A percentile compares a stretch with the other conserved stretches of the same genome.
These are phyloP conservation scores for Croton setiger DNA, from an alignment of 441 rosid species.

Conservation along the genomic window DNA sequence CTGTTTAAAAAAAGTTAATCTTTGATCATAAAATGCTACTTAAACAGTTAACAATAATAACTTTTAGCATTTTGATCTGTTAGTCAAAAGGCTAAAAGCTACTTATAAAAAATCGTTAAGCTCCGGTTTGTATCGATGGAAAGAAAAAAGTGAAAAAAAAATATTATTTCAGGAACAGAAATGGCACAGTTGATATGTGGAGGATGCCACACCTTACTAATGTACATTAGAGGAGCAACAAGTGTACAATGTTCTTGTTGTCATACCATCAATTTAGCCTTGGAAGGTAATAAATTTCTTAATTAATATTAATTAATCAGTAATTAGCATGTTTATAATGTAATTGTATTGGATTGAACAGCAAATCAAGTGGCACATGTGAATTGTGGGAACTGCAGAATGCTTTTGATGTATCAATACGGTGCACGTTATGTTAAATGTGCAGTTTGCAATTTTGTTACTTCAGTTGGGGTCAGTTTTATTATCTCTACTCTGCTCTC, in stretches of 20 bases:
- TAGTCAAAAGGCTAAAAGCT: too few species aligned
- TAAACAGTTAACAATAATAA: too few species aligned
- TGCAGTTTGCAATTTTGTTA: conserved; percentile 88
- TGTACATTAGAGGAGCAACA: conserved; percentile 98
- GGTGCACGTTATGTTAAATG: conserved; percentile 97
- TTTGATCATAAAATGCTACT: too few species aligned
- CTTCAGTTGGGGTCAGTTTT: conserved; percentile 74
- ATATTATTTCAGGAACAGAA: conserved; percentile 65
- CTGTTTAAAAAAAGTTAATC: too few species aligned
- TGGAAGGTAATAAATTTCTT: conserved; percentile 78
- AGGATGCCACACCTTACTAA: conserved; percentile 93
- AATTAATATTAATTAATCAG: too few species aligned
- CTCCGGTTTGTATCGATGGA: too few species aligned
- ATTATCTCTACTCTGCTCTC: not conserved
- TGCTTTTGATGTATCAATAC: conserved; percentile 93
- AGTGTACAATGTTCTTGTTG: conserved; percentile 98
- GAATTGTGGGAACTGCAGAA: conserved; percentile 91
- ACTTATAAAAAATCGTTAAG: too few species aligned
- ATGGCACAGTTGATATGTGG: conserved; percentile 98
- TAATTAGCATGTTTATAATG: too few species aligned
- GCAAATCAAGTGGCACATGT: conserved; percentile 98
- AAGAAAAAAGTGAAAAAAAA: too few species aligned
- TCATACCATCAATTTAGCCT: conserved; percentile 88
- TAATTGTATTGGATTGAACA: too few species aligned
- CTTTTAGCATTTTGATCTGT: too few species aligned